Conservation (phyloP, 2,329 filamentous ascomycete genomes). For the Aspergillus sp. region DNA sequence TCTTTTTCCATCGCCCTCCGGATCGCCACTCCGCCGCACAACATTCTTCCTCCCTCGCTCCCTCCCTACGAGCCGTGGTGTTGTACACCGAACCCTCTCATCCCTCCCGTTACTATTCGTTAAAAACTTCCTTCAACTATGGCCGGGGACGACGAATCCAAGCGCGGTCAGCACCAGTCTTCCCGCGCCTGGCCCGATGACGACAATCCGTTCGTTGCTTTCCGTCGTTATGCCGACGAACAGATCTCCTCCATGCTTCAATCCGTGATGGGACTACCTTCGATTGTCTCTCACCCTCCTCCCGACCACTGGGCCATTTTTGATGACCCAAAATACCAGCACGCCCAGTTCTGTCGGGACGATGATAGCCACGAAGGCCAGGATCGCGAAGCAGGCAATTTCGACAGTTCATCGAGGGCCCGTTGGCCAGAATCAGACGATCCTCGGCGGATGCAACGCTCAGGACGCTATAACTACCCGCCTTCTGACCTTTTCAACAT, state of each 20-base stretch:
- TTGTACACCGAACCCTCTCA: background rate
- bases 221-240: conserved; percentile 60
- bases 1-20: background rate
- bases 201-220: conserved; percentile 58
- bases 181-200: conserved; percentile 27
- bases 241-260: conserved; percentile 55
- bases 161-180: conserved; percentile 14
- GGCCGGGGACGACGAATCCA: conserved; percentile 22
- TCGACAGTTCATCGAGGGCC: conserved; percentile 4
- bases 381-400: background rate
- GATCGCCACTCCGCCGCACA: background rate
- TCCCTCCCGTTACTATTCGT: background rate
- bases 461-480: conserved; percentile 5
- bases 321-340: conserved; percentile 28
- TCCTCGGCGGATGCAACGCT: conserved; percentile 24
- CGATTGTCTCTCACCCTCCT: conserved; percentile 29
- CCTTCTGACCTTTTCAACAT: conserved; percentile 28
- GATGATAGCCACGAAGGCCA: conserved; percentile 5
- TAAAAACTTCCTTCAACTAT: conserved; percentile 16
- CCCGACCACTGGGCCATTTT: conserved; percentile 36
- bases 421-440: conserved; percentile 19
- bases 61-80: background rate
- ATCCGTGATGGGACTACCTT: conserved; percentile 48
- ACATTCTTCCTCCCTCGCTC: background rate
- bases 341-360: conserved; percentile 17